Percentiles rank a stretch among this genome's conserved stretches.
phyloP scores from a whole-genome alignment of 140 eudicot genomes.

The Oenanthe javanica region DNA sequence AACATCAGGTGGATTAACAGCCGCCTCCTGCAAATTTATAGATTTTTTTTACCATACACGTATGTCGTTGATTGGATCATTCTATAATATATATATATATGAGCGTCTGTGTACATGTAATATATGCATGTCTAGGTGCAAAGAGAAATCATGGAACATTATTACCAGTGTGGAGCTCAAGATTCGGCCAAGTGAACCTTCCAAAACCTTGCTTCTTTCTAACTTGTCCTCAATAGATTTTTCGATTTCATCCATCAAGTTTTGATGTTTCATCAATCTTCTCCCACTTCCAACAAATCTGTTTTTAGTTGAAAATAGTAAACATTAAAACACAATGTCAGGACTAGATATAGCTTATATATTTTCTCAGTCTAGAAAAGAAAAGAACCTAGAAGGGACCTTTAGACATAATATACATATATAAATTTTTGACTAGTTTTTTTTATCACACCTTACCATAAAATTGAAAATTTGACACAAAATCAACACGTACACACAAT shows the following conservation, averaged over 20 bases:
- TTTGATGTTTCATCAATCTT: constrained; percentile 57
- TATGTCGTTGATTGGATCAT: neutral
- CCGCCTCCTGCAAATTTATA: constrained; percentile 58
- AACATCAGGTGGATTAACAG: constrained; percentile 71
- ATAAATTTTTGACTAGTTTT: too few species aligned
- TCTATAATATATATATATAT: too few species aligned
- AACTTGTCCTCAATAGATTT: constrained; percentile 52
- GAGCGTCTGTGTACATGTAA: too few species aligned
- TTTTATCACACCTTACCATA: too few species aligned
- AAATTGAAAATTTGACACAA: too few species aligned
- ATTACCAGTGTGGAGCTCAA: constrained; percentile 54
- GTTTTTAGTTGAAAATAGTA: neutral
- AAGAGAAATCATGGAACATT: too few species aligned
- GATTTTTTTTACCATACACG: neutral
- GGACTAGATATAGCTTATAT: too few species aligned
- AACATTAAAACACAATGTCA: neutral
- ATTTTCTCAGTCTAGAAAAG: too few species aligned
- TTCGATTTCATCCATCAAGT: constrained; percentile 44
- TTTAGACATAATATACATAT: too few species aligned
- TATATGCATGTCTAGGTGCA: too few species aligned
- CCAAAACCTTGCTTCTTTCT: constrained; percentile 60
- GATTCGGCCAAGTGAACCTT: constrained; percentile 64
- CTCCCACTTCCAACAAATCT: constrained; percentile 60
- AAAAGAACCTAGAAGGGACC: too few species aligned
- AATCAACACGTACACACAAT: too few species aligned